Evolutionary conservation across 257 asterid genomes (phyloP).

Genomic region (Fraxinus anomala): DNA sequence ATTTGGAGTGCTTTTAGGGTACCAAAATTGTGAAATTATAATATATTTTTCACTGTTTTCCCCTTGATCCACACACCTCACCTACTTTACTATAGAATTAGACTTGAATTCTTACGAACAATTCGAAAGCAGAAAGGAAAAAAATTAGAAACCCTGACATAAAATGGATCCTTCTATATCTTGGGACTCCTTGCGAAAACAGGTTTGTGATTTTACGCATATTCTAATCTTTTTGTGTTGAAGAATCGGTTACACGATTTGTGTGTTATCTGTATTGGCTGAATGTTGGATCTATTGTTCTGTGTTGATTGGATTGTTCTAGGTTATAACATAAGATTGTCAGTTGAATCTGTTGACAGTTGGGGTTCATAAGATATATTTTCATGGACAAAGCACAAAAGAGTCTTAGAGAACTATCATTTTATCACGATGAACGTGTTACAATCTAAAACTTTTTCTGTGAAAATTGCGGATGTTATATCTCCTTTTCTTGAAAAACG

Average conservation of each 20-base stretch:
- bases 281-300: slow-evolving; percentile 1
- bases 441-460: background rate
- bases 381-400: background rate
- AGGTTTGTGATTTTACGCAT: slow-evolving; percentile 42
- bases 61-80: slow-evolving; percentile 5
- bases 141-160: background rate
- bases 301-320: background rate
- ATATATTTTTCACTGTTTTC: background rate
- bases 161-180: slow-evolving; percentile 78
- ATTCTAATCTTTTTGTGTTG: background rate
- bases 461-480: slow-evolving; percentile 3
- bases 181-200: slow-evolving; percentile 95
- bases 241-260: background rate
- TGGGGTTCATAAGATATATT: background rate
- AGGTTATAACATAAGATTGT: background rate
- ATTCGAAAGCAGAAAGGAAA: background rate
- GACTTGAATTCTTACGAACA: background rate
- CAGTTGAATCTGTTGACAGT: background rate
- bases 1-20: background rate
- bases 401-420: background rate
- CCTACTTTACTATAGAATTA: background rate
- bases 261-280: background rate
- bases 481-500: background rate
- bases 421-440: background rate
- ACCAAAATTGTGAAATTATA: background rate